phyloP scores from a whole-genome alignment of 2,329 filamentous ascomycete species.

The Venturia oleaginea region DNA sequence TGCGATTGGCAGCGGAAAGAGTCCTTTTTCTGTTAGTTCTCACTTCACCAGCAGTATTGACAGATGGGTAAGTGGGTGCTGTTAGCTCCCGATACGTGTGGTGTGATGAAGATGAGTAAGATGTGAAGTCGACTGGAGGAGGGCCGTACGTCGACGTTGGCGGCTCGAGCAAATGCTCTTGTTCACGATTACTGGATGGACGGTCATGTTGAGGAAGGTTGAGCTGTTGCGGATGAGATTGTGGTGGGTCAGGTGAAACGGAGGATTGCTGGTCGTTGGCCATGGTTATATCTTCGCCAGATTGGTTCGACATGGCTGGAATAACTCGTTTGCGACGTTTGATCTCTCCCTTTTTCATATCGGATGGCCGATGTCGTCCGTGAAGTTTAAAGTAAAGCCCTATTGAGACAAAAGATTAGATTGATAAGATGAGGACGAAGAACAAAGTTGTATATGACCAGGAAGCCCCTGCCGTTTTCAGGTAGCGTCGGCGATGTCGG shows the following conservation, averaged over 20 bases:
- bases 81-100: constrained; percentile 12
- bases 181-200: background rate
- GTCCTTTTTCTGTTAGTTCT: constrained; percentile 26
- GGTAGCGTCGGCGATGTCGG: constrained; percentile 9
- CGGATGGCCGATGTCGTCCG: constrained; percentile 81
- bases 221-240: constrained; percentile 17
- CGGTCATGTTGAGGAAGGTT: constrained; percentile 18
- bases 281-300: constrained; percentile 45
- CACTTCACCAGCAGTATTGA: constrained; percentile 20
- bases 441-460: background rate
- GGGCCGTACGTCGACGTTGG: constrained; percentile 20
- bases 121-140: constrained; percentile 29
- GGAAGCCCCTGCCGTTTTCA: background rate
- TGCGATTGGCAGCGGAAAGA: constrained; percentile 20
- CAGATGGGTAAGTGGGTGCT: constrained; percentile 16
- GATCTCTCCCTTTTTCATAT: constrained; percentile 99
- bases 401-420: constrained; percentile 28
- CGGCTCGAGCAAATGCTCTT: constrained; percentile 12
- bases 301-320: constrained; percentile 44
- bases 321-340: constrained; percentile 93
- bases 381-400: constrained; percentile 95
- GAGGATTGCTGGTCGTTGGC: constrained; percentile 23
- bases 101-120: constrained; percentile 20
- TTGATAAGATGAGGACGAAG: constrained; percentile 1
- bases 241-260: constrained; percentile 26